phyloP scores from a whole-genome alignment of 2,329 filamentous ascomycete species.

The Aspergillus aculeatinus region DNA sequence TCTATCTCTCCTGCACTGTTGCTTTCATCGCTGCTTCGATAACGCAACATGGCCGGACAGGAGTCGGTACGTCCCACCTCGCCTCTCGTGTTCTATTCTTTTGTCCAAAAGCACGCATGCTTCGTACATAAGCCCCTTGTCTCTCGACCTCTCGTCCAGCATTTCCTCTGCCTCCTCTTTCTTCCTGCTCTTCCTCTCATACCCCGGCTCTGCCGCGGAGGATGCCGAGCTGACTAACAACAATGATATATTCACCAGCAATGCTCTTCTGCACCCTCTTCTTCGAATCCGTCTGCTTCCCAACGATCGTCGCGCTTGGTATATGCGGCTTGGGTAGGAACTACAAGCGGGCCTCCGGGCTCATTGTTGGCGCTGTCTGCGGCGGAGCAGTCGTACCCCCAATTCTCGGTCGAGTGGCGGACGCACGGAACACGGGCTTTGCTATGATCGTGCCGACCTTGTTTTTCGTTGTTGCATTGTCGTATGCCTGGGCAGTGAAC shows the following conservation, averaged over 20 bases:
- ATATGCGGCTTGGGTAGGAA: conserved; percentile 74
- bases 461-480: conserved; percentile 59
- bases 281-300: conserved; percentile 80
- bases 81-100: no score
- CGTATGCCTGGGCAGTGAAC: conserved; percentile 63
- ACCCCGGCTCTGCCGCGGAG: no score
- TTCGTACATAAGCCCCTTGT: no score
- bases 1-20: conserved; percentile 64
- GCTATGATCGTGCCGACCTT: conserved; percentile 66
- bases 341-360: conserved; percentile 73
- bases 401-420: conserved; percentile 66
- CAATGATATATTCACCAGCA: conserved; percentile 17
- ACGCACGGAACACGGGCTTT: conserved; percentile 60
- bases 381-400: conserved; percentile 75
- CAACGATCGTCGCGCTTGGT: conserved; percentile 75
- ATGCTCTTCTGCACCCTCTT: conserved; percentile 72
- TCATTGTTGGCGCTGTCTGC: conserved; percentile 68
- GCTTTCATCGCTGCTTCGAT: conserved; percentile 56
- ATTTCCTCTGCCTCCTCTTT: neutral
- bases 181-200: neutral
- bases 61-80: conserved; percentile 38
- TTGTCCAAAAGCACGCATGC: neutral
- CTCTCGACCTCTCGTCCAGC: neutral
- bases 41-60: conserved; percentile 48
- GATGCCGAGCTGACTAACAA: no score